Evolutionary conservation across 768 basidiomycete species (phyloP), one percentile per base, ranked within the genome.

Genomic region (Lepiota venenata): DNA sequence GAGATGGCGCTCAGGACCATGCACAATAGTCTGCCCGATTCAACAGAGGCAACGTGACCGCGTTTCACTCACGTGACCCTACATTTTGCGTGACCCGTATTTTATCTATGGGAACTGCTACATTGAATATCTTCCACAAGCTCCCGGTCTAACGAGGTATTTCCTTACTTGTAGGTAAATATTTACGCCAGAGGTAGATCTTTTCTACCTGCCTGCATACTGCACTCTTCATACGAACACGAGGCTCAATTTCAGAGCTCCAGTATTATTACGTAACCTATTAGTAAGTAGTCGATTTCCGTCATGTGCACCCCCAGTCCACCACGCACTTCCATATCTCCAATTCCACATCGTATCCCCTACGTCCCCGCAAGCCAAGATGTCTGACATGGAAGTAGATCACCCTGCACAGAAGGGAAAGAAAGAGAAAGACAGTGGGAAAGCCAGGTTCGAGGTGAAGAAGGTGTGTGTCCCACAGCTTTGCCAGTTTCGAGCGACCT

Each of bases 381-480:
- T 55, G 53, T 47, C 53, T 47, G 59, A 87, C 52, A 86, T 93
- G 67, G 91, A 93, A 56, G 73, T 80, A 18, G 83, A 82, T 62
- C 58, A 61, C 15, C 64, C 63, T n/a, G 64, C 72, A 21, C 68
- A 77, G 61, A 78, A 77, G 52, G 68, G 64, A 52, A 78, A 78
- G 59, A 81, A 83, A 46, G 81, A 82, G 42, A 88, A 88, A 69
- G 76, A 77, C 46, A 60, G 52, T 39, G 76, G 79, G 38, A 93
- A 93, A 74, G 87, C 90, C 65, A 76, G 91, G 57, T 99, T 99
- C 66, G 95, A 98, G 71, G 97, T 99, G 59, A 99, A 99, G 81
- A 98, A 99, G 91, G 96, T 96, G 50, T 41, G 71, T 60, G 48
- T 53, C 29, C 22, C 25, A 32, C 22, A 36, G 7, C 22, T 25